Conservation (phyloP, 2,329 filamentous ascomycete species). For the Aspergillus sojae region DNA sequence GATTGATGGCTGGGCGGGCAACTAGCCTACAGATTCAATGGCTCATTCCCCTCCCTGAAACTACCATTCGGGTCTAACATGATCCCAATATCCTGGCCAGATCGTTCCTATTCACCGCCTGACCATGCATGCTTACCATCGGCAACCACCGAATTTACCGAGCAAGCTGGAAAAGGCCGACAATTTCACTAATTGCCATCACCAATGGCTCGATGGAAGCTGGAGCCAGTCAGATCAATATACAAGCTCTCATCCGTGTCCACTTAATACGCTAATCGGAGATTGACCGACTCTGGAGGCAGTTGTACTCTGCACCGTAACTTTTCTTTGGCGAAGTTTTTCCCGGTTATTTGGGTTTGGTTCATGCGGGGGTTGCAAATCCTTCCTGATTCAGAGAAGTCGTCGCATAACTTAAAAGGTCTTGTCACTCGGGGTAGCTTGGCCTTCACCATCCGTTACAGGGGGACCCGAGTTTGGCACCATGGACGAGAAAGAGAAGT, state of each 20-base stretch:
- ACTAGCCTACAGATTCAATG: neutral
- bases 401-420: neutral
- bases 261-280: constrained; percentile 4
- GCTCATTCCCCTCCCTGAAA: neutral
- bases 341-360: constrained; percentile 1
- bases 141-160: neutral
- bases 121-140: neutral
- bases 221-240: neutral
- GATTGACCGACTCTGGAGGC: constrained; percentile 16
- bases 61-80: neutral
- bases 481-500: constrained; percentile 26
- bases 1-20: neutral
- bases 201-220: neutral
- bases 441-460: neutral
- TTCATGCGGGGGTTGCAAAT: constrained; percentile 12
- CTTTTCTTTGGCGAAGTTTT: constrained; percentile 7
- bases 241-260: neutral
- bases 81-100: neutral
- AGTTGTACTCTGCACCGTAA: neutral
- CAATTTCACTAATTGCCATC: neutral
- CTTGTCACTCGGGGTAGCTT: neutral
- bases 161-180: neutral
- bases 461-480: neutral
- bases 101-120: neutral
- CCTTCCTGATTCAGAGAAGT: neutral